Evolutionary conservation across 805 yeast genomes (phyloP), one percentile per base, ranked within the genome.

Genomic region (Metschnikowia lochheadii): DNA sequence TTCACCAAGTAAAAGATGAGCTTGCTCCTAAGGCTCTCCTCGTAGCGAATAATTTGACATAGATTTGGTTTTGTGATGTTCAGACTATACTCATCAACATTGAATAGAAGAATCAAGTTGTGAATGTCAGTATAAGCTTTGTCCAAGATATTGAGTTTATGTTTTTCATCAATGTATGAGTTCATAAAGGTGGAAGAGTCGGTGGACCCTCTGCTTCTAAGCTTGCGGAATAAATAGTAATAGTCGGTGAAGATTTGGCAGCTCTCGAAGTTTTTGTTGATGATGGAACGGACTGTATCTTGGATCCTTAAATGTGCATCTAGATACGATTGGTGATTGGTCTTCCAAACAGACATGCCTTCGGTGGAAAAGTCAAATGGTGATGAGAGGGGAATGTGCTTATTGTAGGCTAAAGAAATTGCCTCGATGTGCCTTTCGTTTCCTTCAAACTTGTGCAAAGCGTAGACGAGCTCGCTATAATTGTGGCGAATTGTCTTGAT

Each of bases 381-480:
- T 38, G 64, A 59, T 6, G 63, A 49, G 0, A 70, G 56, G 1
- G 66, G 56, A 10, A 73, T 56, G 32, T 56, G 59, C 49, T 64
- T 63, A 43, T 64, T 63, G 53, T 64, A 73, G 0, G 69, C 65
- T 21, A 64, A 64, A 2, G 55, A 48, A 2, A 72, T 49, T 38
- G 55, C 60, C 32, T 61, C 62, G 6, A 55, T 34, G 18, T 47
- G 52, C 18, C 46, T 34, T 20, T 52, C 53, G n/a, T 49, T 46
- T 6, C 51, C 56, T 8, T 52, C 52, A 41, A 65, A 51, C 34
- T 51, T 55, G 32, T 58, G 60, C 14, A 68, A 51, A 0, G 81
- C 75, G 3, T 57, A 51, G 2, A 69, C 56, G 40, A 87, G 67
- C 39, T 78, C 75, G 32, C 79, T 69, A 56, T 89, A 92, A 11